Conservation (phyloP, 352 stramenopile species). For the Phytophthora idaei region DNA sequence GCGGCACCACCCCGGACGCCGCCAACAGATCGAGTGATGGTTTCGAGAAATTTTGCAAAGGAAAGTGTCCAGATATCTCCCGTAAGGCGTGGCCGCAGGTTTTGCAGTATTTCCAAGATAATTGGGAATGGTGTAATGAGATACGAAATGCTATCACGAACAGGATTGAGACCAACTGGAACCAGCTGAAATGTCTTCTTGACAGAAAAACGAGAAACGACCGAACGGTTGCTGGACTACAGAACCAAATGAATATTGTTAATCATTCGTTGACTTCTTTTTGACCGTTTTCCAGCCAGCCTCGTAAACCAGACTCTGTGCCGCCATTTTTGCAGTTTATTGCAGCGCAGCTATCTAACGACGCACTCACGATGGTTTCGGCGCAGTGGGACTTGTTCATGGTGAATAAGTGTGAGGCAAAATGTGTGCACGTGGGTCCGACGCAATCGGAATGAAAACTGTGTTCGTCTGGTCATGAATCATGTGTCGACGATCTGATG, state of each 20-base stretch:
- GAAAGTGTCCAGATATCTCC: not conserved
- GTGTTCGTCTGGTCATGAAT: not conserved
- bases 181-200: not conserved
- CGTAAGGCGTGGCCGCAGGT: not conserved
- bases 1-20: too few relatives aligned
- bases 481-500: not conserved
- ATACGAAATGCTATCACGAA: not conserved
- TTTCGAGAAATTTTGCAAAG: not conserved
- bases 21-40: too few relatives aligned
- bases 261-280: not conserved
- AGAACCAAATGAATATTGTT: not conserved
- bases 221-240: not conserved
- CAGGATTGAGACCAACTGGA: not conserved
- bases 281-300: not conserved
- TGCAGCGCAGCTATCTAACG: not conserved
- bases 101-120: constrained; percentile 1
- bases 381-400: not conserved
- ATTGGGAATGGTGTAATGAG: not conserved
- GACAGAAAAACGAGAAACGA: not conserved
- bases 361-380: not conserved
- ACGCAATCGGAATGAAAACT: not conserved
- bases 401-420: not conserved
- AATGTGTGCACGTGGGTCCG: not conserved
- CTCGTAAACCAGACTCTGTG: not conserved
- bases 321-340: not conserved